phyloP scores from a whole-genome alignment of 257 asterid genomes.

The Catharanthus roseus region DNA sequence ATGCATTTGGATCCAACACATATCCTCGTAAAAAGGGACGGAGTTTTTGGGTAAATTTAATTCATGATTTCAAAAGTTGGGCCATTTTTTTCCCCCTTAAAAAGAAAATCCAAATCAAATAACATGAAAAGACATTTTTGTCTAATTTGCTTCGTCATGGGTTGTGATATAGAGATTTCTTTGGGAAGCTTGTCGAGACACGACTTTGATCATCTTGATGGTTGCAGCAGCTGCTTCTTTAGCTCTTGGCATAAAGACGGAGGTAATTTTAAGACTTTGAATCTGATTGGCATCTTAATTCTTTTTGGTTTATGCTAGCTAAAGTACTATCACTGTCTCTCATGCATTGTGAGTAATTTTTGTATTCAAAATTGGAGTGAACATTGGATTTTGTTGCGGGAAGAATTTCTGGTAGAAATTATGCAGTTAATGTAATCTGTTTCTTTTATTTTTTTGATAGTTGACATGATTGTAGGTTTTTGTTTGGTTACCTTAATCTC shows the following conservation, averaged over 20 bases:
- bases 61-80: slow-evolving; percentile 2
- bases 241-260: slow-evolving; percentile 87
- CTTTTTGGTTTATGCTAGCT: neutral
- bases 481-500: neutral
- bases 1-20: slow-evolving; percentile 83
- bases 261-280: slow-evolving; percentile 42
- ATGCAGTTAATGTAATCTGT: neutral
- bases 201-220: slow-evolving; percentile 88
- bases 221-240: slow-evolving; percentile 98
- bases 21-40: slow-evolving; percentile 94
- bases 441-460: neutral
- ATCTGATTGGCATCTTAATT: neutral
- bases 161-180: slow-evolving; percentile 54
- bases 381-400: neutral
- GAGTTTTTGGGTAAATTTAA: slow-evolving; percentile 66
- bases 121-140: slow-evolving; percentile 5
- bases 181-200: slow-evolving; percentile 94
- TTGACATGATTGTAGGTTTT: neutral
- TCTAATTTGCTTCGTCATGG: slow-evolving; percentile 13
- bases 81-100: slow-evolving; percentile 3
- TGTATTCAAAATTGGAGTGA: neutral
- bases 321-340: neutral
- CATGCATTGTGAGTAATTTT: neutral
- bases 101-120: neutral
- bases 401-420: neutral